Conservation (phyloP, 768 basidiomycete genomes). For the Mycena leptocephala region DNA sequence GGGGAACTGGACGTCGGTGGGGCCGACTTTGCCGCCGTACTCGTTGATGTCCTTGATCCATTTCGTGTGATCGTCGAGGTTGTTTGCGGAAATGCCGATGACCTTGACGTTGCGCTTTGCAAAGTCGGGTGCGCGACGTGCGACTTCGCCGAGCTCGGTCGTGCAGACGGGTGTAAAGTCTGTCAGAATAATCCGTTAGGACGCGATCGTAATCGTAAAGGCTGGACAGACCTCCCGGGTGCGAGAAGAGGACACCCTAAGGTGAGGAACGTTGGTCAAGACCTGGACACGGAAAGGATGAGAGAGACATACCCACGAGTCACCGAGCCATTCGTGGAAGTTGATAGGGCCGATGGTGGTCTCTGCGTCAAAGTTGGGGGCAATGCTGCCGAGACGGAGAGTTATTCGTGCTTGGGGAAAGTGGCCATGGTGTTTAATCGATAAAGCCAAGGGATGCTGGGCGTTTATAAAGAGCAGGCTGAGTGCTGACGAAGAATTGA, state of each 20-base stretch:
- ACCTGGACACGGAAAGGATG: slow-evolving; percentile 20
- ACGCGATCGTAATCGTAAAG: background rate
- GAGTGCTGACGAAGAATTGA: slow-evolving; percentile 11
- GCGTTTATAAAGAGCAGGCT: too few relatives aligned
- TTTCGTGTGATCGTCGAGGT: slow-evolving; percentile 84
- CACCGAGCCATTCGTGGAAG: slow-evolving; percentile 94
- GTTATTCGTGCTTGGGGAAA: slow-evolving; percentile 45
- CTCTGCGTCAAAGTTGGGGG: slow-evolving; percentile 93
- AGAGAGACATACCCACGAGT: slow-evolving; percentile 81
- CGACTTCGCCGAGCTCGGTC: slow-evolving; percentile 97
- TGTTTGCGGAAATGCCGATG: slow-evolving; percentile 95
- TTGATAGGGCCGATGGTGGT: slow-evolving; percentile 91
- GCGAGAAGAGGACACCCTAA: slow-evolving; percentile 94
- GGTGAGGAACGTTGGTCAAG: background rate
- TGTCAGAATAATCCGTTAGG: background rate
- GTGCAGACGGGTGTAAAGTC: slow-evolving; percentile 97
- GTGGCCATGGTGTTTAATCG: slow-evolving; percentile 54
- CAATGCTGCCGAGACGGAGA: slow-evolving; percentile 89
- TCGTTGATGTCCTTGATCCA: slow-evolving; percentile 95
- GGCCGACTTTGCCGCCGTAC: slow-evolving; percentile 78
- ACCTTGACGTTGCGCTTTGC: slow-evolving; percentile 91
- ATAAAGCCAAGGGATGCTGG: too few relatives aligned
- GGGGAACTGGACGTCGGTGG: slow-evolving; percentile 90
- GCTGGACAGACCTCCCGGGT: slow-evolving; percentile 70
- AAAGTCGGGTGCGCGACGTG: slow-evolving; percentile 90